Evolutionary conservation across 352 stramenopile species (phyloP), one percentile per base, ranked within the genome.

Genomic region (Globisporangium abappressorium): DNA sequence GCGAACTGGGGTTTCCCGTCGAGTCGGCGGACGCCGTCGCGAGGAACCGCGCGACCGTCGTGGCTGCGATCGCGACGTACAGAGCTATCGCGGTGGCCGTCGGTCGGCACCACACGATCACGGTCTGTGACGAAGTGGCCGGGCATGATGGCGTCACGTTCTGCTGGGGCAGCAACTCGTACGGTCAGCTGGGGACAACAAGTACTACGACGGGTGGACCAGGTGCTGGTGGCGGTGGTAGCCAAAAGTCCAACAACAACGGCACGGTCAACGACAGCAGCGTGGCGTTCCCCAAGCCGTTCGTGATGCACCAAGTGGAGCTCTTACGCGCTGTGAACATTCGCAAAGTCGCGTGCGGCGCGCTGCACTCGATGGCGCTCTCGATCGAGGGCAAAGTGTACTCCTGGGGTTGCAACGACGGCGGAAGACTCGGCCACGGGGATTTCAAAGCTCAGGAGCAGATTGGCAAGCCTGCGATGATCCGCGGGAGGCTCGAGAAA

Each of bases 401-500:
- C 69, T 90, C 93, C 1, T 99, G 96, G 94, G 97, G 97, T 12
- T 97, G 87, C 73, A 94, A 84, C 56, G 97, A 99, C 68, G 94
- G 86, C 28, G 83, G 84, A 3, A 70, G 82, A 30, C 79, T 93
- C n/a, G 81, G 79, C 0, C 75, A 75, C 2, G 75, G 76, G 14
- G 34, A 60, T 47, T 22, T 33, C 38, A 49, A 65, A 63, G 58
- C 59, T 2, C 53, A 47, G 30, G n/a, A 49, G n/a, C 56, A 62
- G 7, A 41, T 68, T n/a, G 67, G 33, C 26, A 67, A 75, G 26
- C 83, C 83, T 2, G 66, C 75, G 30, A 70, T 80, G 8, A 62
- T 91, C 0, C 58, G 61, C 15, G 84, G 85, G 0, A 34, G 53
- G 12, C 70, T 93, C 3, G 47, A 66, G 8, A 55, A 62, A 2